Evolutionary conservation across 2,329 filamentous ascomycete genomes (phyloP), one percentile per base, ranked within the genome.

Genomic region (Aspergillus brunneoviolaceus): DNA sequence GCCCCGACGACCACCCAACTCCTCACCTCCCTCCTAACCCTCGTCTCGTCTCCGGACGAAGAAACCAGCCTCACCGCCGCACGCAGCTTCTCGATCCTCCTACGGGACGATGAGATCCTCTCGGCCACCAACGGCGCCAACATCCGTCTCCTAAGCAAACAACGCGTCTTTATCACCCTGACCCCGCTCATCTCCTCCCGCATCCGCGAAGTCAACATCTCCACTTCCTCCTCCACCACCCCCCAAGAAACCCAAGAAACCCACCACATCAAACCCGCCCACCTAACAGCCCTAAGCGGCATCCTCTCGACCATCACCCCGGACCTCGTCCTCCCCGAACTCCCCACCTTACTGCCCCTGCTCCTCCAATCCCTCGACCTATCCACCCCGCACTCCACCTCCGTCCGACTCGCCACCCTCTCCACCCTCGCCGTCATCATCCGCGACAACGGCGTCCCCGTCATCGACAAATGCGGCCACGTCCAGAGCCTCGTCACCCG

Each of bases 281-380:
- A 87, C 66, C 81, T 89, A 25, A 81, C 87, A 35, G 87, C 87
- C 4, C 78, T 89, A 3, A 84, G 85, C 4, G 86, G 86, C 1
- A 81, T 89, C 14, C 77, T 89, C 47, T 79, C 81, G 53, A 84
- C 83, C 69, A 81, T 88, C 49, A 82, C 86, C 0, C 85, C 86
- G 35, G 75, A 81, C 4, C 80, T 89, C 49, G 80, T 89, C 12
- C 80, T 86, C 67, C 81, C 85, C 14, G 83, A 87, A 66, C 78
- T 89, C 9, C 75, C 79, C 1, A 81, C 81, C 4, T 76, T 89
- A 2, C 76, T 85, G 4, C 84, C 86, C 0, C 77, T 89, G 1
- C 80, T 89, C 19, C 77, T 89, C 0, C 87, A 89, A 69, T 84
- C 81, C 33, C 79, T 89, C 5, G 87, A 89, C 65, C 77, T 87